Percentiles rank a stretch among this genome's conserved stretches.
Conservation (phyloP, 2,329 filamentous ascomycete genomes). For the Pyricularia grisea region DNA sequence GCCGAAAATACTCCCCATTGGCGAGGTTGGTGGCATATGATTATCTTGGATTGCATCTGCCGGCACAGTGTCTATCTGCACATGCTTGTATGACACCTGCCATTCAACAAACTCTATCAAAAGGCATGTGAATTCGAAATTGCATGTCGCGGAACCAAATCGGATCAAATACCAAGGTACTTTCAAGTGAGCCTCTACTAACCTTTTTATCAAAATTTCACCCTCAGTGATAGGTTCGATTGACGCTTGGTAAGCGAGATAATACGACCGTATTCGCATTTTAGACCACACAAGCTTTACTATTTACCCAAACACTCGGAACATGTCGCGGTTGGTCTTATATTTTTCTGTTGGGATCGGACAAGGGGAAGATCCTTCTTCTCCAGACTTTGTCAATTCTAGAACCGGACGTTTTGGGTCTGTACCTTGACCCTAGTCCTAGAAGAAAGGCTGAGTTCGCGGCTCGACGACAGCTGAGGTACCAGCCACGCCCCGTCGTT, state of each 20-base stretch:
- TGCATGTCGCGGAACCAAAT: background rate
- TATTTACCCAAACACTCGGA: background rate
- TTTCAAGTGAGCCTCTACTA: background rate
- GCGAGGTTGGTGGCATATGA: too few relatives aligned
- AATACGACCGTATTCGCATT: background rate
- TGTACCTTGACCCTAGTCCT: too few relatives aligned
- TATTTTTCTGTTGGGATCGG: background rate
- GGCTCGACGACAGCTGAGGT: background rate
- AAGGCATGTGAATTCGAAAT: background rate
- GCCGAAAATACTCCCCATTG: too few relatives aligned
- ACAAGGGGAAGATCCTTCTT: background rate
- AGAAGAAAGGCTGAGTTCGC: background rate
- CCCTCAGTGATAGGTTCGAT: background rate
- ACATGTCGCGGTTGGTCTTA: background rate
- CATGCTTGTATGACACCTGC: too few relatives aligned
- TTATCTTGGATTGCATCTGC: too few relatives aligned
- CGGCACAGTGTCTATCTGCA: too few relatives aligned
- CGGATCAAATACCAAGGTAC: background rate
- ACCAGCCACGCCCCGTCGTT: background rate
- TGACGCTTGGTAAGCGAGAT: background rate
- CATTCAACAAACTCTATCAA: too few relatives aligned
- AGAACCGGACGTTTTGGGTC: background rate
- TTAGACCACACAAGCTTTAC: background rate
- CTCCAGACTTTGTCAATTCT: background rate
- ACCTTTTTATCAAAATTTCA: too few relatives aligned